A percentile compares a stretch with the other conserved stretches of the same genome.
These are phyloP conservation scores for Astragalus glycyphyllos DNA, from an alignment of 306 rosid genomes.

Conservation along the genomic window DNA sequence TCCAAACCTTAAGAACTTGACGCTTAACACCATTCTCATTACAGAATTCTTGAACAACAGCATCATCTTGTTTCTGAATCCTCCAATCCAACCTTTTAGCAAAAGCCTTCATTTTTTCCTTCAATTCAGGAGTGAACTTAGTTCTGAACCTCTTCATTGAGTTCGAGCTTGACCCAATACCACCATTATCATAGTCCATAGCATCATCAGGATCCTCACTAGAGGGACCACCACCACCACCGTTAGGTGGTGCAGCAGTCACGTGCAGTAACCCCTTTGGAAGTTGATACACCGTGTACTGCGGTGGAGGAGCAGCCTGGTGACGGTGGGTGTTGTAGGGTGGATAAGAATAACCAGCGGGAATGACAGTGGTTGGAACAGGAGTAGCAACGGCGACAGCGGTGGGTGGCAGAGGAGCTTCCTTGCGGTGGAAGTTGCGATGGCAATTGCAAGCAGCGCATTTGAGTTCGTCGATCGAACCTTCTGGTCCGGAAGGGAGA, in stretches of 20 bases:
- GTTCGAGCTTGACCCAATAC: background rate
- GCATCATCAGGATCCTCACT: background rate
- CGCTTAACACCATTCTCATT: conserved; percentile 68
- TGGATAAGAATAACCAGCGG: conserved; percentile 27
- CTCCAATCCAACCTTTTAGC: conserved; percentile 79
- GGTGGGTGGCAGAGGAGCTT: background rate
- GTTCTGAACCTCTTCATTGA: conserved; percentile 72
- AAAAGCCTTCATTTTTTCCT: conserved; percentile 68
- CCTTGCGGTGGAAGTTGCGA: conserved; percentile 90
- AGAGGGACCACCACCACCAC: too few relatives aligned
- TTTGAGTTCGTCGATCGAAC: conserved; percentile 67
- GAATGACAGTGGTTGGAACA: background rate
- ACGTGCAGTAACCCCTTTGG: too few relatives aligned
- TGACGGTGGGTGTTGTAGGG: conserved; percentile 20
- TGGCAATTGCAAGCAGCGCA: conserved; percentile 94
- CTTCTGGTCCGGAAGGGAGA: conserved; percentile 63
- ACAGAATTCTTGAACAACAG: conserved; percentile 67
- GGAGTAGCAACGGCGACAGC: too few relatives aligned
- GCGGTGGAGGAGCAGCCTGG: conserved; percentile 45
- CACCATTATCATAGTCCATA: conserved; percentile 50
- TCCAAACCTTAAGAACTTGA: conserved; percentile 92
- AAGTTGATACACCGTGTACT: conserved; percentile 38
- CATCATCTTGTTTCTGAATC: conserved; percentile 78
- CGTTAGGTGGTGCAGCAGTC: too few relatives aligned
- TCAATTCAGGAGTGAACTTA: conserved; percentile 71